Base-by-base conservation (phyloP, 2,329 filamentous ascomycete genomes). In the Ambrosiella xylebori region DNA sequence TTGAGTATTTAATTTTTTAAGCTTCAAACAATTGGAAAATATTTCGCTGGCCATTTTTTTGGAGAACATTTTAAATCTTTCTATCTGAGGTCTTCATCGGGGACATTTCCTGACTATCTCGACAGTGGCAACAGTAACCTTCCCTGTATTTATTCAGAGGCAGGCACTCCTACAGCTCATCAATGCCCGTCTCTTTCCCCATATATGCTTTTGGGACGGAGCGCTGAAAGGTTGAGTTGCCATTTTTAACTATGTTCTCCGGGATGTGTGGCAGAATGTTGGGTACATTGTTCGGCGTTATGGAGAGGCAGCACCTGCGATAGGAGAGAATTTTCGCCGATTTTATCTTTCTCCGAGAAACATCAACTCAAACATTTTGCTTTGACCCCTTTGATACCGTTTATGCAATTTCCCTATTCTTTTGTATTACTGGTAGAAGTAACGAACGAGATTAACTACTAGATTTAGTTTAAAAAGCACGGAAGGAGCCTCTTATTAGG, bases 171-270 rank as follows among this genome's bases (percentile, higher is more conserved):
- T 27, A 3, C 27, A 27, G 3, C 5, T 3, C 27, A 27, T 27
- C 27, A 27, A 27, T 47, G 44, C 44, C n/a, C 44, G 2, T n/a
- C 35, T 17, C 37, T 6, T 15, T 19, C 17, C 47, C 47, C 17
- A 9, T 19, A n/a, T 8, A 51, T 51, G 17, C 47, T n/a, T 35
- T n/a, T 51, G 47, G 27, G 47, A 51, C 47, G 47, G 47, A 51
- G 19, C 47, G 27, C 47, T 7, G 47, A 51, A 51, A 51, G 47
- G 19, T 51, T 51, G 19, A 55, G 38, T 54, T 54, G 52, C 52
- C 37, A n/a, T 40, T 54, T 54, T 54, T 39, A 17, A 37, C 40
- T 4, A 44, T 55, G 36, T 55, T 44, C 39, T 55, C 39, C 53
- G 53, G 38, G 53, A 17, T 55, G 53, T 55, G 37, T 41, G 9